Conservation (phyloP, 176 grass and related monocot genomes). For the Alloteropsis semialata region DNA sequence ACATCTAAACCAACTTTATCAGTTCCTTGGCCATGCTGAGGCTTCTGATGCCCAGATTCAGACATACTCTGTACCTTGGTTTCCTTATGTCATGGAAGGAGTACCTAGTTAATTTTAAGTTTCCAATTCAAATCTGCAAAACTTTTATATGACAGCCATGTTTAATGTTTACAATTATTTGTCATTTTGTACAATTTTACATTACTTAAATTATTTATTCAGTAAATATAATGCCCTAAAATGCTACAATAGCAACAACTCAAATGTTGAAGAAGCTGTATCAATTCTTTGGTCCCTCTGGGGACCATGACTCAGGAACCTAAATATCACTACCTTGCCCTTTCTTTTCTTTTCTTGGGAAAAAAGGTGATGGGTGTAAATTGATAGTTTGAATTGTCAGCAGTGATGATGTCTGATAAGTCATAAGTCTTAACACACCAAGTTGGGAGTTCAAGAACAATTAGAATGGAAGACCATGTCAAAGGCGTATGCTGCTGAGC, state of each 20-base stretch:
- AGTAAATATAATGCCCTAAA: neutral
- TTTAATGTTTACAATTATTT: neutral
- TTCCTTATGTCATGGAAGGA: neutral
- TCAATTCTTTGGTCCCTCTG: neutral
- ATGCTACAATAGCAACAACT: neutral
- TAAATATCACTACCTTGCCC: neutral
- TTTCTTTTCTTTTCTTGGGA: neutral
- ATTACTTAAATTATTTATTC: conserved; percentile 4
- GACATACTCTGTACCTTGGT: neutral
- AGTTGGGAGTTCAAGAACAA: neutral
- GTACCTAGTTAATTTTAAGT: neutral
- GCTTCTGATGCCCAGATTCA: neutral
- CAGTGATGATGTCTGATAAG: neutral
- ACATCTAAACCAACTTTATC: neutral
- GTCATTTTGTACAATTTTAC: neutral
- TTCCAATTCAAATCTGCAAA: neutral
- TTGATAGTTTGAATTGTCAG: conserved; percentile 1
- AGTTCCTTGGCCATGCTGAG: neutral
- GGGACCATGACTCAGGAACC: neutral
- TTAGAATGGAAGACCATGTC: neutral
- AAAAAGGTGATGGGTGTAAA: neutral
- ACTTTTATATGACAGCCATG: neutral
- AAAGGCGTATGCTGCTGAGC: conserved; percentile 4
- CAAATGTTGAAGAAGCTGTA: neutral
- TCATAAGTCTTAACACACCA: neutral